A percentile compares a stretch with the other conserved stretches of the same genome.
These are phyloP conservation scores for Inga oerstediana DNA, from an alignment of 306 rosid genomes.

Conservation along the genomic window DNA sequence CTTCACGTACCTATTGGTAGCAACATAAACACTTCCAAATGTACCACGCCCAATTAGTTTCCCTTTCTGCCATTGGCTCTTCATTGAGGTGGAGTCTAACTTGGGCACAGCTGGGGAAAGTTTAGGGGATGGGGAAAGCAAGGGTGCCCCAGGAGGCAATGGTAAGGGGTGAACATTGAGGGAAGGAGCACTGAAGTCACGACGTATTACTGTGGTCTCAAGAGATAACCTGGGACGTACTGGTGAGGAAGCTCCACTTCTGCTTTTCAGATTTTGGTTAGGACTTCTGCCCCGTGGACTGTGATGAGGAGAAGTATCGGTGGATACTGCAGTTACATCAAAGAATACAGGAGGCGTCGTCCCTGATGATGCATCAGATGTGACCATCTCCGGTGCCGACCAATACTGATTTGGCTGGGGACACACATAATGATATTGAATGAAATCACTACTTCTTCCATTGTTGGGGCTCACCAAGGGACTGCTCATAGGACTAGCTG, in stretches of 20 bases:
- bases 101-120: conserved; percentile 45
- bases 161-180: conserved; percentile 82
- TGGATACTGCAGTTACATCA: conserved; percentile 47
- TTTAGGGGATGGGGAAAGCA: conserved; percentile 49
- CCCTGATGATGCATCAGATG: conserved; percentile 32
- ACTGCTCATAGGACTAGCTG: conserved; percentile 67
- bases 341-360: conserved; percentile 52
- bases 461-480: conserved; percentile 62
- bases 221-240: conserved; percentile 43
- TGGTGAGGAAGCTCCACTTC: conserved; percentile 56
- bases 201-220: conserved; percentile 45
- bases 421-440: conserved; percentile 46
- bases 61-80: conserved; percentile 91
- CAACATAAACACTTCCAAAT: conserved; percentile 93
- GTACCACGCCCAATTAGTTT: conserved; percentile 99
- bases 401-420: conserved; percentile 61
- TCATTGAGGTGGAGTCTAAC: conserved; percentile 59
- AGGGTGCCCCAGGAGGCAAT: conserved; percentile 77
- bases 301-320: conserved; percentile 66
- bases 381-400: conserved; percentile 84
- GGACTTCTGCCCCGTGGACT: conserved; percentile 60
- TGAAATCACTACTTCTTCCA: conserved; percentile 43
- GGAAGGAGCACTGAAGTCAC: conserved; percentile 52
- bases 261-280: conserved; percentile 47
- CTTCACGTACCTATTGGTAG: conserved; percentile 73